A percentile compares a stretch with the other conserved stretches of the same genome.
Conservation (phyloP, 352 stramenopile genomes). For the Phytophthora podocarpi region DNA sequence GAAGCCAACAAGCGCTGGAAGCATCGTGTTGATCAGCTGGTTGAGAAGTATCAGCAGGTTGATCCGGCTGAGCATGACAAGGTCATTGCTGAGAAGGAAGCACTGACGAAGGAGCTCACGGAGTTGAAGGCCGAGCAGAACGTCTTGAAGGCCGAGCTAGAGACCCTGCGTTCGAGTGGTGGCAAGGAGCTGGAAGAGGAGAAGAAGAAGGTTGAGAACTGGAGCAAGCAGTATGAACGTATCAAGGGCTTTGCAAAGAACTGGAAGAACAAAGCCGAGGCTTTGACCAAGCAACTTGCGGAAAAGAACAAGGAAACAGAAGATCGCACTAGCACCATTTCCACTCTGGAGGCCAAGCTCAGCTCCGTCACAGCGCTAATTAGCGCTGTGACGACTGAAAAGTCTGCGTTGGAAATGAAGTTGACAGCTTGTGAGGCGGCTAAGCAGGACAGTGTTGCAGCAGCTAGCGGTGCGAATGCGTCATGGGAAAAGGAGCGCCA, state of each 20-base stretch:
- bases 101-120: slow-evolving; percentile 50
- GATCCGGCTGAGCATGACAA: slow-evolving; percentile 77
- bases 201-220: slow-evolving; percentile 70
- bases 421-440: slow-evolving; percentile 43
- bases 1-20: slow-evolving; percentile 83
- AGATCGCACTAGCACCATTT: slow-evolving; percentile 45
- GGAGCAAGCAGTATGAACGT: slow-evolving; percentile 75
- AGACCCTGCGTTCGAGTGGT: slow-evolving; percentile 48
- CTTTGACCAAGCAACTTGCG: slow-evolving; percentile 59
- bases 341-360: slow-evolving; percentile 49
- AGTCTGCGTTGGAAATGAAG: slow-evolving; percentile 50
- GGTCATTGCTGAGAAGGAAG: slow-evolving; percentile 63
- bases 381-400: slow-evolving; percentile 39
- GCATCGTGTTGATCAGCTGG: slow-evolving; percentile 76
- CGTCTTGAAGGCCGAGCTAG: slow-evolving; percentile 50
- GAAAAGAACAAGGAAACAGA: slow-evolving; percentile 76
- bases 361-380: slow-evolving; percentile 39
- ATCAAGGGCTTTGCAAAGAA: slow-evolving; percentile 86
- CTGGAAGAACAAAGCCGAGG: slow-evolving; percentile 82
- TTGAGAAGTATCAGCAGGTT: slow-evolving; percentile 86
- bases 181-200: slow-evolving; percentile 66
- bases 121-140: slow-evolving; percentile 48
- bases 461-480: slow-evolving; percentile 38
- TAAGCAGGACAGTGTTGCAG: slow-evolving; percentile 40
- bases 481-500: slow-evolving; percentile 65